Conservation (phyloP, 805 yeast genomes). For the Candida insectorum region DNA sequence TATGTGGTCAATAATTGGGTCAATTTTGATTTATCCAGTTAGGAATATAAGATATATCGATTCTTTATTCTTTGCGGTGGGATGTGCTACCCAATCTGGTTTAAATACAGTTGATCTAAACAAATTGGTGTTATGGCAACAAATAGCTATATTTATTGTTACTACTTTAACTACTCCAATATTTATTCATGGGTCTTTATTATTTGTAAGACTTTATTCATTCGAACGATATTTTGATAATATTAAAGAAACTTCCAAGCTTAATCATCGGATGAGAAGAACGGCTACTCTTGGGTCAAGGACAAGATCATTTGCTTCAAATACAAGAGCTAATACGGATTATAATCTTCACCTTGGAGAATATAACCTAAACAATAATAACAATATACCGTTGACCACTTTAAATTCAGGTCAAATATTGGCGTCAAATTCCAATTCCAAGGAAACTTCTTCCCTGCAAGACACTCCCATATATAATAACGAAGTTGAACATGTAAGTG, state of each 20-base stretch:
- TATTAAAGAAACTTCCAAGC: slow-evolving; percentile 73
- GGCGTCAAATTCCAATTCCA: not conserved
- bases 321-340: slow-evolving; percentile 10
- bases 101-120: slow-evolving; percentile 75
- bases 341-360: slow-evolving; percentile 31
- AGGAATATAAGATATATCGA: slow-evolving; percentile 69
- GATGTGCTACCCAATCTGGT: slow-evolving; percentile 90
- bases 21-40: slow-evolving; percentile 77
- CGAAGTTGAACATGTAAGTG: slow-evolving; percentile 32
- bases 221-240: slow-evolving; percentile 84
- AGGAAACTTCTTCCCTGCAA: too few species aligned
- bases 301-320: slow-evolving; percentile 27
- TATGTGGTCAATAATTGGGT: slow-evolving; percentile 55
- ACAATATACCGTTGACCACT: too few species aligned
- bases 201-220: slow-evolving; percentile 80
- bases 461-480: too few species aligned
- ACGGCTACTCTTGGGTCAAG: slow-evolving; percentile 67
- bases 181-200: slow-evolving; percentile 75
- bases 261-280: slow-evolving; percentile 78
- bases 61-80: slow-evolving; percentile 69
- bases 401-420: slow-evolving; percentile 1
- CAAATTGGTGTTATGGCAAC: slow-evolving; percentile 69
- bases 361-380: slow-evolving; percentile 5
- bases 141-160: slow-evolving; percentile 61
- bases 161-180: slow-evolving; percentile 80